Percentiles rank a stretch among this genome's conserved stretches.
Conservation (phyloP, 2,329 filamentous ascomycete species). For the Paraphoma chrysanthemicola region DNA sequence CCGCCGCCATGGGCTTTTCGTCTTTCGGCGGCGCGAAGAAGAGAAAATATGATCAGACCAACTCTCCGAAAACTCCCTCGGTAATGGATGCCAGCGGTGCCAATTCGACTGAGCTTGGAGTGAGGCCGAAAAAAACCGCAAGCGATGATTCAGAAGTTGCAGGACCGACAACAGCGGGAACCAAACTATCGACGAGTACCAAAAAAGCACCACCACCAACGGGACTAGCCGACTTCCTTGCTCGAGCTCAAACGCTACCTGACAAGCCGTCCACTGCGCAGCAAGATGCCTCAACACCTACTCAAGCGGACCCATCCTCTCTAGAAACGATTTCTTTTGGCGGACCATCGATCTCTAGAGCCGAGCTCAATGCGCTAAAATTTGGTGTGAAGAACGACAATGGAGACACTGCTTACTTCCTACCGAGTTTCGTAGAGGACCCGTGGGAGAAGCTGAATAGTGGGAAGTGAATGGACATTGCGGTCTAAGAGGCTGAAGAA, state of each 20-base stretch:
- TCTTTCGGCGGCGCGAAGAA: conserved; percentile 74
- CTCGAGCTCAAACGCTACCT: conserved; percentile 34
- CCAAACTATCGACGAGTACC: conserved; percentile 10
- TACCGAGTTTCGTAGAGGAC: conserved; percentile 73
- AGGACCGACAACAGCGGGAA: neutral
- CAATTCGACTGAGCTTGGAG: conserved; percentile 46
- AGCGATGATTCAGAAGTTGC: conserved; percentile 4
- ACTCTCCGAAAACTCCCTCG: conserved; percentile 53
- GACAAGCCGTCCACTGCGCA: conserved; percentile 20
- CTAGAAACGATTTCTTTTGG: conserved; percentile 37
- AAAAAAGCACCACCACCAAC: conserved; percentile 20
- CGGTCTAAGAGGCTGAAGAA: neutral
- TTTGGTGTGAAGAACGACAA: conserved; percentile 52
- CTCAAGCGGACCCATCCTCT: conserved; percentile 6
- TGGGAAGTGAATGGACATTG: neutral
- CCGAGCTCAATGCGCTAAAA: conserved; percentile 46
- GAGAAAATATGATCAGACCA: conserved; percentile 69
- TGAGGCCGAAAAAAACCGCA: conserved; percentile 36
- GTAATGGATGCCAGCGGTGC: conserved; percentile 37
- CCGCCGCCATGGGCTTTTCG: conserved; percentile 75
- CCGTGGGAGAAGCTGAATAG: conserved; percentile 63
- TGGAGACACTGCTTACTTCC: conserved; percentile 74
- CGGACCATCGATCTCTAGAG: conserved; percentile 30
- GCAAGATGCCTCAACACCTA: neutral
- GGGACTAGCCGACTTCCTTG: conserved; percentile 42